Base-by-base conservation (phyloP, 768 basidiomycete genomes). In the Rossbeevera mucosa region DNA sequence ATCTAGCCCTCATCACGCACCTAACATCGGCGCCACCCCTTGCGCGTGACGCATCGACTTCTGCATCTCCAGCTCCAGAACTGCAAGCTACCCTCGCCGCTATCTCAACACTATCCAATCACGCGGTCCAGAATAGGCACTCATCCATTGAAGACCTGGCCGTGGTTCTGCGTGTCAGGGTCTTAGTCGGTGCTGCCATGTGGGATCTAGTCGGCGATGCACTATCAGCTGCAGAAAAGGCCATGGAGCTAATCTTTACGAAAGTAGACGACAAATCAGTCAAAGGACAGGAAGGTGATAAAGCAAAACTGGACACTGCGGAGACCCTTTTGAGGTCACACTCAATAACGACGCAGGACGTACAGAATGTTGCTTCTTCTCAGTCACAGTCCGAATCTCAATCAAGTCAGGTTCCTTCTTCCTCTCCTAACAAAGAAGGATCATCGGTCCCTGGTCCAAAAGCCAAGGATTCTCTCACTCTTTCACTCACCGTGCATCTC, bases 161-260 rank as follows among this genome's bases (percentile, higher is more conserved):
- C 0, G 73, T 73, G 14, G 76, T 87, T 7, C 64, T 87, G 40
- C 81, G 80, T 44, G 71, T 87, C 5, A 78, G 81, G 33, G 67
- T 80, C 1, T 73, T 86, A 20, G 71, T 84, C 13, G 72, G 79
- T 0, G 74, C 79, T 24, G 77, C 77, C 6, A 60, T 79, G 55
- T 87, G 83, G 83, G 66, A 72, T 14, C 64, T 75, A 31, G 78
- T 85, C 7, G 68, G 62, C 4, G 74, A 74, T 30, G 76, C 81
- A 5, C 68, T 88, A 38, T 54, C 65, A 21, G 64, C 67, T 14
- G 72, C 79, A 4, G 85, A 91, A 69, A 64, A 66, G 8, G 69
- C 73, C 5, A 69, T 88, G 52, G 73, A 76, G 30, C 50, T 85
- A 29, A 59, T 63, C 8, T 66, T 70, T 46, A 52, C 57, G 21